These are phyloP conservation scores for Fraxinus cuspidata DNA, from an alignment of 257 asterid species.

Conservation along the genomic window DNA sequence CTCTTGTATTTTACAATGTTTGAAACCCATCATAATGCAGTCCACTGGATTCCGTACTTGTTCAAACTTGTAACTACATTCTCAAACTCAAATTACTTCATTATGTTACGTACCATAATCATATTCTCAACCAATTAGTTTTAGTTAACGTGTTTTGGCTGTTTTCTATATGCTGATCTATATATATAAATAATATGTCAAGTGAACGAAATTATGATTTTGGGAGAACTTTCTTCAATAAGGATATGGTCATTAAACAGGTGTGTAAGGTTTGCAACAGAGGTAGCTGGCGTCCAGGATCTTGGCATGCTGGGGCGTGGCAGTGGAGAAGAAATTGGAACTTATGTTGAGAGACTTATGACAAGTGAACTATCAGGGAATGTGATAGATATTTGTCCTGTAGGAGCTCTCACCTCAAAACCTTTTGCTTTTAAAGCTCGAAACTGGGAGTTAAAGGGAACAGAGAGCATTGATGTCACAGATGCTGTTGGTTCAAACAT, in stretches of 20 bases:
- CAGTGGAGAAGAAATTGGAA: slow-evolving; percentile 99
- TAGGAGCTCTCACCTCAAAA: slow-evolving; percentile 96
- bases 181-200: not conserved
- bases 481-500: slow-evolving; percentile 99
- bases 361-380: slow-evolving; percentile 98
- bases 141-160: not conserved
- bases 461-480: slow-evolving; percentile 97
- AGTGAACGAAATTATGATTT: not conserved
- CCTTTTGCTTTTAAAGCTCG: slow-evolving; percentile 99
- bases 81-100: not conserved
- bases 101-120: not conserved
- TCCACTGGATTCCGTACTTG: not conserved
- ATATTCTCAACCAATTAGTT: not conserved
- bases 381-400: slow-evolving; percentile 98
- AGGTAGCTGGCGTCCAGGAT: slow-evolving; percentile 95
- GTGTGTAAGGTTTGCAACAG: slow-evolving; percentile 95
- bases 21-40: slow-evolving; percentile 13
- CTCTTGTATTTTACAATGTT: slow-evolving; percentile 5
- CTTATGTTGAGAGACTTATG: slow-evolving; percentile 95
- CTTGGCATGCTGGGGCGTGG: slow-evolving; percentile 99
- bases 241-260: slow-evolving; percentile 47
- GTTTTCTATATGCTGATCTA: not conserved
- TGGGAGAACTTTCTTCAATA: slow-evolving; percentile 16
- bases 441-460: slow-evolving; percentile 97
- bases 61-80: not conserved